Base-by-base conservation (phyloP, 225 moss, liverwort and hornwort genomes). In the Bryum argenteum region DNA sequence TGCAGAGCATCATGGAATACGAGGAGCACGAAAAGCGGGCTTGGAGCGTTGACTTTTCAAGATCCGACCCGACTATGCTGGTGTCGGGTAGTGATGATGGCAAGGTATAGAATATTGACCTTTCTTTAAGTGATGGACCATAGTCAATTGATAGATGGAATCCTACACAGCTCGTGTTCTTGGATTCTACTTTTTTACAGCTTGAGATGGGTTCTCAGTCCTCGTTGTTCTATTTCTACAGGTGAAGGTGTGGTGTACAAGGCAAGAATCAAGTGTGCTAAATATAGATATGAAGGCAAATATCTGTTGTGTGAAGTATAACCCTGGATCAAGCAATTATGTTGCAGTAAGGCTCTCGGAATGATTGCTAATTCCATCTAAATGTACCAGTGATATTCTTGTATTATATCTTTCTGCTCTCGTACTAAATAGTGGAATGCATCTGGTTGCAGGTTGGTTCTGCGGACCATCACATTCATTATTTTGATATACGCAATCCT, bases 1-100 rank as follows among this genome's bases (percentile, higher is more conserved):
- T 84, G 66, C 81, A 87, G 94, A 94, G 97, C 68, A 79, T 98
- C 44, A 85, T 89, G 88, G 97, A 98, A 58, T 98, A 98, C 50
- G 97, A 98, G 71, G 97, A 98, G 72, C 97, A 98, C 71, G 97
- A 98, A 78, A 98, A 98, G 88, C 89, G 97, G 55, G 97, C 97
- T 39, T 98, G 97, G 97, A 94, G 94, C 82, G 97, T 98, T 24
- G 97, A 98, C 70, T 98, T 98, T 74, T 98, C 94, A 33, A 78
- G 82, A 45, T 82, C 83, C 61, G 97, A 98, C 60, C 92, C 92
- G 3, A 91, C 97, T 1, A 92, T 92, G 82, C 79, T 98, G 61
- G 97, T 98, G 48, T 98, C 97, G 16, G 97, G 97, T 39, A 98
- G 97, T 87, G 97, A 98, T 77, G 97, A 98, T 77, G 91, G 94